These are phyloP conservation scores for Pseudocercospora fuligena DNA, from an alignment of 2,329 filamentous ascomycete genomes.

Conservation along the genomic window DNA sequence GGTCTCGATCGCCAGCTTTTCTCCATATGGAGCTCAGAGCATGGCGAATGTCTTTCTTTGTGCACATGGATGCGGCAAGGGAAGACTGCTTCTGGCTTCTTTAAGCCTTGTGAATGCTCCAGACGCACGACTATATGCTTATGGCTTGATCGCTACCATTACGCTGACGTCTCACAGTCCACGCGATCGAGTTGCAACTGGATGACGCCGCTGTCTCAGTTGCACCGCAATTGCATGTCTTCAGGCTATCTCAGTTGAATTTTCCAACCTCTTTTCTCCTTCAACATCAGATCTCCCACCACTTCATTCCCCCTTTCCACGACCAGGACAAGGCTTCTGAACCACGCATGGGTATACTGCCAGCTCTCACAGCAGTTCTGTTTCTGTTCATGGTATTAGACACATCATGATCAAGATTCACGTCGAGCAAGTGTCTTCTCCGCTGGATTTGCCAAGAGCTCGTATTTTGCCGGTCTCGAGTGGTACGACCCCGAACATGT, in stretches of 20 bases:
- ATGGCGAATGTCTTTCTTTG: not conserved
- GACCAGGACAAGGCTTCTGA: not conserved
- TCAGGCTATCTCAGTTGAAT: not conserved
- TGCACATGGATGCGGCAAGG: too few species aligned
- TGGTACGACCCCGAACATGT: not conserved
- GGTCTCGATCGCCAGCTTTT: not conserved
- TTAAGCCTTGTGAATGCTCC: not conserved
- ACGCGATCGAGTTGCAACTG: not conserved
- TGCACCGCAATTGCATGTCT: not conserved
- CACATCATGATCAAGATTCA: not conserved
- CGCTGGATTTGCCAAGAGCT: not conserved
- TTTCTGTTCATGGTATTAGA: not conserved
- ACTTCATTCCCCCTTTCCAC: not conserved
- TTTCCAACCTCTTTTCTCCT: not conserved
- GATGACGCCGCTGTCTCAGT: slow-evolving; percentile 6
- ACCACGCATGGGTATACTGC: not conserved
- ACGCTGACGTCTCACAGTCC: not conserved
- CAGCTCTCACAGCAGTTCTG: not conserved
- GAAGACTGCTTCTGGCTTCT: too few species aligned
- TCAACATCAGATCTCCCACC: not conserved
- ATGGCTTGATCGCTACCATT: slow-evolving; percentile 2
- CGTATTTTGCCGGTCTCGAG: not conserved
- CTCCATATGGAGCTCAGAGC: not conserved
- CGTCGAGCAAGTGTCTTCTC: not conserved
- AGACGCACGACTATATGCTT: not conserved